Evolutionary conservation across 768 basidiomycete species (phyloP).

Genomic region (Crucibulum laeve): DNA sequence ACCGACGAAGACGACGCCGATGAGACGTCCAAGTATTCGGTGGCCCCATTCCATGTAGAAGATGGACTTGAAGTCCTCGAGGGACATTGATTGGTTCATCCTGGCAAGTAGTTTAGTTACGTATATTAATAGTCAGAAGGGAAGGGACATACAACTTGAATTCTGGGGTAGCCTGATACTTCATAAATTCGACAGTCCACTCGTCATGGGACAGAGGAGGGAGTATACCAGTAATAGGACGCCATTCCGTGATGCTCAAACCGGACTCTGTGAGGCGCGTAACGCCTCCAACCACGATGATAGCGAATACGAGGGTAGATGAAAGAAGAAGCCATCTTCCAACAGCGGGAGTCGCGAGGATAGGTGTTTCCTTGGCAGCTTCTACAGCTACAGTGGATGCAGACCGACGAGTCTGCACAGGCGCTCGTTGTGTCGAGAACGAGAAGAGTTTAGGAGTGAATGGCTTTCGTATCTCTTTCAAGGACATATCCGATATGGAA

Average conservation of each 20-base stretch:
- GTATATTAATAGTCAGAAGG: conserved; percentile 6
- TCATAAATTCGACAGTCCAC: conserved; percentile 88
- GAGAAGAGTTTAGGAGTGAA: not conserved
- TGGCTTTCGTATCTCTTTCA: too few species aligned
- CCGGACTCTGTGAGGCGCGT: conserved; percentile 97
- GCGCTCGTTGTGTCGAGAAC: not conserved
- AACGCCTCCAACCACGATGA: conserved; percentile 93
- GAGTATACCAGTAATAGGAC: conserved; percentile 82
- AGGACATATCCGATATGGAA: too few species aligned
- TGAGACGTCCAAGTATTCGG: conserved; percentile 85
- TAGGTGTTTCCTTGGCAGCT: conserved; percentile 31
- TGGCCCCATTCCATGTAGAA: conserved; percentile 99
- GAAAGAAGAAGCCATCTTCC: conserved; percentile 85
- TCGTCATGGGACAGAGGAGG: conserved; percentile 74
- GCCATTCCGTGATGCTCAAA: conserved; percentile 97
- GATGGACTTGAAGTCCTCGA: conserved; percentile 92
- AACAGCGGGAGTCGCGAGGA: conserved; percentile 65
- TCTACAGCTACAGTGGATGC: not conserved
- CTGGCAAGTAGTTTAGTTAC: conserved; percentile 21
- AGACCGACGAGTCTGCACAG: not conserved
- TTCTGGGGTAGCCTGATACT: conserved; percentile 93
- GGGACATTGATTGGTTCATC: conserved; percentile 82
- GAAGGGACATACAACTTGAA: conserved; percentile 76
- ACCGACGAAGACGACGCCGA: conserved; percentile 78
- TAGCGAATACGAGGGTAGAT: conserved; percentile 81